Evolutionary conservation across 2,329 filamentous ascomycete genomes (phyloP), one percentile per base, ranked within the genome.

Genomic region (Neopestalotiopsis sp.): DNA sequence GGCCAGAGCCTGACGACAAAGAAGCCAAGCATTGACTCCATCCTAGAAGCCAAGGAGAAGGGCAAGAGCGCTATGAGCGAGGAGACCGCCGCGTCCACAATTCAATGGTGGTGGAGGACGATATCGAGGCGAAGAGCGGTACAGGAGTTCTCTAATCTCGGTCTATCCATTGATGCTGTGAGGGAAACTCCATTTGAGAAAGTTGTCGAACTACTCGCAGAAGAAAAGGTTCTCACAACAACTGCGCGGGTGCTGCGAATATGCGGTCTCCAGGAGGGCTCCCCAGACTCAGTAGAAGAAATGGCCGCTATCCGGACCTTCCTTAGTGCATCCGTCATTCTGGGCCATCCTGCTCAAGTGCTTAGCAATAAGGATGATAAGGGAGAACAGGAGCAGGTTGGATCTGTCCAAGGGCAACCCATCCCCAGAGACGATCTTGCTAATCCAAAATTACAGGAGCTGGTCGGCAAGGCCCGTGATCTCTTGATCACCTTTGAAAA

Each of bases 401-500:
- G 81, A 74, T 77, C 80, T 71, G 78, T 77, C 74, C 77, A 78
- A 74, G 79, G 79, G 66, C 79, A 83, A 69, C 84, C 81, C 70
- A 82, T 86, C 67, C 78, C 80, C 71, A 81, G 81, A 71, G 83
- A 86, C 71, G 86, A 89, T 75, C 82, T 90, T 61, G 86, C 85
- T 79, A 89, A 91, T 78, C 88, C 88, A 13, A 87, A 90, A 72
- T 81, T 89, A 71, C 88, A 91, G 81, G 92, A 94, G 75, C 85
- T 96, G 68, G 91, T 95, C 40, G 88, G 87, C 67, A 95, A 95
- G 78, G 92, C 93, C 32, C 89, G 91, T 71, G 93, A 95, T 77
- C 82, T 95, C 40, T 84, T 95, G 34, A 90, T 93, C 66, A 89
- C 87, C n/a, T 95, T 95, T 74, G 93, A 95, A 81, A 90, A 89